These are phyloP conservation scores for Taphrina wiesneri DNA, from an alignment of 1,139 yeast species.

Conservation along the genomic window DNA sequence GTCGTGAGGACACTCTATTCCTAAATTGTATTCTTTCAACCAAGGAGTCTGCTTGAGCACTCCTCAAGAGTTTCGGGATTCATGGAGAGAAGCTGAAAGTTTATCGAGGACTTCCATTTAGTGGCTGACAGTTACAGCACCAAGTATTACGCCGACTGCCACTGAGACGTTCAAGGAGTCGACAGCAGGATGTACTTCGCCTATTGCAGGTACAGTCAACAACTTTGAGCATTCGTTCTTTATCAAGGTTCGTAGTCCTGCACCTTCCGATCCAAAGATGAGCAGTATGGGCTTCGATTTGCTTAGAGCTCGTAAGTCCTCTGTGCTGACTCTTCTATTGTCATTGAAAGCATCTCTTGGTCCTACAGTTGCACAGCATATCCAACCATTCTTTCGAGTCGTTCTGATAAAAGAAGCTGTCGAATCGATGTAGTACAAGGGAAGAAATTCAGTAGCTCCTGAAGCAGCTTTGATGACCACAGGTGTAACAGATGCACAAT, in stretches of 20 bases:
- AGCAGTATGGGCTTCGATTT: slow-evolving; percentile 6
- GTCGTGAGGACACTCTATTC: too few relatives aligned
- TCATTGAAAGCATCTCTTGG: slow-evolving; percentile 33
- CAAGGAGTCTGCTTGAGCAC: too few relatives aligned
- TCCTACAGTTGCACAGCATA: slow-evolving; percentile 63
- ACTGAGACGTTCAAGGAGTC: slow-evolving; percentile 31
- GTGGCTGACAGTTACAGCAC: too few relatives aligned
- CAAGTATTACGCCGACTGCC: slow-evolving; percentile 19
- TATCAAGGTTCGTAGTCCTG: slow-evolving; percentile 14
- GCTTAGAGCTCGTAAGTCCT: neutral
- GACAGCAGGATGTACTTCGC: neutral
- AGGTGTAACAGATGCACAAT: slow-evolving; percentile 70
- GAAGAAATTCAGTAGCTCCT: slow-evolving; percentile 80
- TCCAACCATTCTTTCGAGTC: slow-evolving; percentile 66
- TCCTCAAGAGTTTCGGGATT: too few relatives aligned
- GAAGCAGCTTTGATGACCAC: slow-evolving; percentile 78
- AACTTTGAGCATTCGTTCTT: slow-evolving; percentile 8
- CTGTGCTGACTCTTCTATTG: neutral
- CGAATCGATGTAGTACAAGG: slow-evolving; percentile 58
- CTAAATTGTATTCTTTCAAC: too few relatives aligned
- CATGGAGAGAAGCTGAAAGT: too few relatives aligned
- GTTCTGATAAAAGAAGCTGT: slow-evolving; percentile 64
- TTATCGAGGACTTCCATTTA: too few relatives aligned
- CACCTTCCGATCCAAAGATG: slow-evolving; percentile 23
- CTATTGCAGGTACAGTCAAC: slow-evolving; percentile 1